Percentiles rank a stretch among this genome's conserved stretches.
Conservation (phyloP, 2,329 filamentous ascomycete genomes). For the Allantophomopsis lycopodina region DNA sequence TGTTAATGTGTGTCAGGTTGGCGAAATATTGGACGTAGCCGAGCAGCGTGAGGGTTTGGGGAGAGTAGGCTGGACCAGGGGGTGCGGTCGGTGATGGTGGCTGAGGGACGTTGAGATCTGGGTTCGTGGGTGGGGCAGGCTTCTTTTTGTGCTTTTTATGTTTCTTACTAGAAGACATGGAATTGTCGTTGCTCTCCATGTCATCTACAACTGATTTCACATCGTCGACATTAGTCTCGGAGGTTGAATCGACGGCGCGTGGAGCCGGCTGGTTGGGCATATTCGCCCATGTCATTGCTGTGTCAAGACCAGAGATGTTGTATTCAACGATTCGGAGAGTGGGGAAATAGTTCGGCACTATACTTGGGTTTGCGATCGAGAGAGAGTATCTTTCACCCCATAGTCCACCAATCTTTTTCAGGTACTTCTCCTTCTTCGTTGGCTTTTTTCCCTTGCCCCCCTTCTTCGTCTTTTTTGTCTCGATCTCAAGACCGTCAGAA, state of each 20-base stretch:
- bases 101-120: slow-evolving; percentile 51
- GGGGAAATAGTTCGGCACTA: slow-evolving; percentile 89
- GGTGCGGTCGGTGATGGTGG: slow-evolving; percentile 58
- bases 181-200: slow-evolving; percentile 21
- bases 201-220: slow-evolving; percentile 14
- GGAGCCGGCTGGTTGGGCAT: no score
- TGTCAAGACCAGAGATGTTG: slow-evolving; percentile 49
- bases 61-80: slow-evolving; percentile 82
- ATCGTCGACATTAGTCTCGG: slow-evolving; percentile 6
- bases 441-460: slow-evolving; percentile 37
- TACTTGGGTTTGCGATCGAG: slow-evolving; percentile 67
- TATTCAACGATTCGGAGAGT: slow-evolving; percentile 87
- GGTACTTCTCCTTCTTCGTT: slow-evolving; percentile 35
- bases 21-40: slow-evolving; percentile 87
- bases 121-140: slow-evolving; percentile 37
- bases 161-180: slow-evolving; percentile 26
- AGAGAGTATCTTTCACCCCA: slow-evolving; percentile 79
- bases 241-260: neutral
- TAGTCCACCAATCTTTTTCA: slow-evolving; percentile 60
- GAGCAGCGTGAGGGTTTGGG: slow-evolving; percentile 65
- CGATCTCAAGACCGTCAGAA: slow-evolving; percentile 8
- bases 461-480: slow-evolving; percentile 26
- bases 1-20: slow-evolving; percentile 85
- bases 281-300: slow-evolving; percentile 9
- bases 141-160: slow-evolving; percentile 31